Evolutionary conservation across 306 rosid species (phyloP).

Genomic region (Sindora glabra): DNA sequence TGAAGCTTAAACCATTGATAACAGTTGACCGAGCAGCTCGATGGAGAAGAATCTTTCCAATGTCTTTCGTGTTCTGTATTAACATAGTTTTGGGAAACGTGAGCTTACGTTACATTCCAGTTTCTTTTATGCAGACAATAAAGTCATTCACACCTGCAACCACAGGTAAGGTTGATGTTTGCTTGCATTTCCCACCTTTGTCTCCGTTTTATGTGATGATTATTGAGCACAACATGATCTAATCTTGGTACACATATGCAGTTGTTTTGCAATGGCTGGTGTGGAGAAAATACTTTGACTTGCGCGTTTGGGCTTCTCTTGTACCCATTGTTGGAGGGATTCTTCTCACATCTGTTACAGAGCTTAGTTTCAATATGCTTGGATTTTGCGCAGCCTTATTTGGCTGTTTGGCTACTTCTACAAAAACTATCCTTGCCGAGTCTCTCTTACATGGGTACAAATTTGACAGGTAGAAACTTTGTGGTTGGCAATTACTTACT

Average conservation of each 20-base stretch:
- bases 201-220: neutral
- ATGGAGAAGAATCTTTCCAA: constrained; percentile 94
- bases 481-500: constrained; percentile 8
- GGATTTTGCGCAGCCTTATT: constrained; percentile 97
- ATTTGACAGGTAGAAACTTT: constrained; percentile 68
- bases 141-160: constrained; percentile 99
- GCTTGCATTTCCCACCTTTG: neutral
- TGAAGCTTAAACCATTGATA: constrained; percentile 83
- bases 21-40: constrained; percentile 83
- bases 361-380: constrained; percentile 84
- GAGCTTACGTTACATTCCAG: constrained; percentile 92
- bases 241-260: constrained; percentile 31
- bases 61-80: constrained; percentile 97
- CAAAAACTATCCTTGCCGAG: constrained; percentile 94
- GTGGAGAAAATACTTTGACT: constrained; percentile 89
- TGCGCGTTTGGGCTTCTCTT: constrained; percentile 89
- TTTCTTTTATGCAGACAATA: constrained; percentile 97
- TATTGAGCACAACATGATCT: constrained; percentile 19
- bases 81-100: constrained; percentile 96
- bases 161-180: constrained; percentile 46
- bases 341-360: constrained; percentile 91
- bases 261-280: constrained; percentile 92
- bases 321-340: constrained; percentile 98
- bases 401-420: constrained; percentile 97
- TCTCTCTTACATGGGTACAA: constrained; percentile 91